These are phyloP conservation scores for Celoporthe dispersa DNA, from an alignment of 2,329 filamentous ascomycete species.

Conservation along the genomic window DNA sequence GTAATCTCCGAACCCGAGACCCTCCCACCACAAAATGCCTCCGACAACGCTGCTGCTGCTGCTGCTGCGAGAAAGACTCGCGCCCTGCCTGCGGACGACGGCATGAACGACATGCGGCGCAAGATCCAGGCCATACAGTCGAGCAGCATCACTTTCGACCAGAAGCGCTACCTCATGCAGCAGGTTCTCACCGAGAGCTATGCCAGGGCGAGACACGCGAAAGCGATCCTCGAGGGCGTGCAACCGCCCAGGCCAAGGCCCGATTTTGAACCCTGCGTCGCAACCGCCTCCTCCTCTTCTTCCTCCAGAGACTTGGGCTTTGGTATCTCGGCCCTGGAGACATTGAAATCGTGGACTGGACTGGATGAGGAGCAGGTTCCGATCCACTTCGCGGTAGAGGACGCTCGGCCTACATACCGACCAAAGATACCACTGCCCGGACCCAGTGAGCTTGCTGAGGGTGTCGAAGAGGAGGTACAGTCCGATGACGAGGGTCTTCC, in stretches of 20 bases:
- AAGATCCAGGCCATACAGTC: constrained; percentile 73
- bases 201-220: constrained; percentile 24
- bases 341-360: constrained; percentile 62
- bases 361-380: constrained; percentile 47
- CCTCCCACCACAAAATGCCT: constrained; percentile 32
- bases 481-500: constrained; percentile 39
- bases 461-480: constrained; percentile 42
- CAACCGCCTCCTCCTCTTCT: background rate
- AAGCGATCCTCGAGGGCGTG: constrained; percentile 18
- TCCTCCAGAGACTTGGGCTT: constrained; percentile 25
- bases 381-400: constrained; percentile 46
- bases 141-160: constrained; percentile 54
- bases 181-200: constrained; percentile 72
- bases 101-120: constrained; percentile 69
- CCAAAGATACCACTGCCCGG: constrained; percentile 48
- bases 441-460: constrained; percentile 50
- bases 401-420: constrained; percentile 70
- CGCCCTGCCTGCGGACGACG: constrained; percentile 76
- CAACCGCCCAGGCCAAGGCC: constrained; percentile 27
- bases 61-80: constrained; percentile 20
- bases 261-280: constrained; percentile 4
- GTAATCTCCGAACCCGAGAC: constrained; percentile 25
- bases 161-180: constrained; percentile 77
- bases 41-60: constrained; percentile 37
- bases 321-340: constrained; percentile 46